Conservation (phyloP, 2,329 filamentous ascomycete genomes). For the Lecanosticta acicola region DNA sequence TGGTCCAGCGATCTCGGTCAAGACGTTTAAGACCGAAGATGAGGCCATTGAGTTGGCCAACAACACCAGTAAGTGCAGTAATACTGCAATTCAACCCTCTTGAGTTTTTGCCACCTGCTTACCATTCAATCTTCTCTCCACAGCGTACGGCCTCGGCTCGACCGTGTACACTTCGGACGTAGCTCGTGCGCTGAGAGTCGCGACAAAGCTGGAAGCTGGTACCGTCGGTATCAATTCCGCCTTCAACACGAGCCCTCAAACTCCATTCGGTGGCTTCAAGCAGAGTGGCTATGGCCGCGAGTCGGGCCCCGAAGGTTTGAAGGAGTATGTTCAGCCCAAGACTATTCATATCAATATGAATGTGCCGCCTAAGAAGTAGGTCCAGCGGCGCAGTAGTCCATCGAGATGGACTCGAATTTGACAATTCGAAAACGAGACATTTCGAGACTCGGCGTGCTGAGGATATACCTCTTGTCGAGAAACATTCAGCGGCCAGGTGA, state of each 20-base stretch:
- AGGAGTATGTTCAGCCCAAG: conserved; percentile 27
- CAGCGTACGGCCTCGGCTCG: conserved; percentile 20
- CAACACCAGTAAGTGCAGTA: too few species aligned
- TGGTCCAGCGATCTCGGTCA: conserved; percentile 33
- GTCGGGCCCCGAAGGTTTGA: conserved; percentile 49
- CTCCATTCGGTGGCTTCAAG: conserved; percentile 13
- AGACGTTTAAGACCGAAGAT: conserved; percentile 41
- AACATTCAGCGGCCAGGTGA: too few species aligned
- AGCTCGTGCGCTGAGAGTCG: conserved; percentile 36
- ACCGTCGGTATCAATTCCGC: conserved; percentile 45
- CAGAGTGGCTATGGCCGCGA: conserved; percentile 56
- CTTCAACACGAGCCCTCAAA: conserved; percentile 29
- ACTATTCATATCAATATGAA: conserved; percentile 36
- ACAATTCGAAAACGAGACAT: too few species aligned
- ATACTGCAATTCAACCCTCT: too few species aligned
- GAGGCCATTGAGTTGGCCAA: conserved; percentile 46
- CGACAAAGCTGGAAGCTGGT: conserved; percentile 52
- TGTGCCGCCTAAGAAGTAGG: conserved; percentile 6
- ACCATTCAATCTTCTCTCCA: too few species aligned
- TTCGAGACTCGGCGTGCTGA: too few species aligned
- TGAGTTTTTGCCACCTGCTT: too few species aligned
- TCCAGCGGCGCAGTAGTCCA: too few species aligned
- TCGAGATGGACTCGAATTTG: too few species aligned
- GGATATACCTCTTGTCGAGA: too few species aligned
- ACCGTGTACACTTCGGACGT: conserved; percentile 69